phyloP scores from a whole-genome alignment of 78 protist genomes.

The Isochrysis galbana region DNA sequence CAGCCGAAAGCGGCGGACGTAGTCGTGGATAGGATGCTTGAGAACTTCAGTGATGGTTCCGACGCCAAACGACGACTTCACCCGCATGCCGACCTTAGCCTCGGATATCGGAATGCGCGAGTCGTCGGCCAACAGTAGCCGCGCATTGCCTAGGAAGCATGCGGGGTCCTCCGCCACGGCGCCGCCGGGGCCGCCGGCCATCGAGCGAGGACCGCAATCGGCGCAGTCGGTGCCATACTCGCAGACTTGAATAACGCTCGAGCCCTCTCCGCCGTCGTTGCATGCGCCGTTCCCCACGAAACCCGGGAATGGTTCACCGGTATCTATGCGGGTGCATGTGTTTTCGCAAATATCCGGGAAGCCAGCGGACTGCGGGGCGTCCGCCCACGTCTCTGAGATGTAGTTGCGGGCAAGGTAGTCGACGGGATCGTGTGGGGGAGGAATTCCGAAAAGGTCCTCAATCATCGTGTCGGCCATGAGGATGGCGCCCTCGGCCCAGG shows the following conservation, averaged over 20 bases:
- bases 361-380: background rate
- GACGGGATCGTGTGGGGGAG: background rate
- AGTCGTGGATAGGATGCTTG: background rate
- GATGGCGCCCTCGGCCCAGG: constrained; percentile 2
- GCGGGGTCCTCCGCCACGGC: background rate
- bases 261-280: background rate
- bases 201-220: background rate
- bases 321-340: background rate
- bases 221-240: background rate
- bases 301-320: no score
- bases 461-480: background rate
- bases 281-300: no score
- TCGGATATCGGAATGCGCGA: background rate
- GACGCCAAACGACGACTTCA: background rate
- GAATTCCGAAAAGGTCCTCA: background rate
- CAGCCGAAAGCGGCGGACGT: background rate
- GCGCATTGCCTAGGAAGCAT: background rate
- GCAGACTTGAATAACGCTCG: background rate
- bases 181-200: background rate
- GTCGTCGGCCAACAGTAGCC: background rate
- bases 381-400: background rate
- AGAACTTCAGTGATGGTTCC: background rate
- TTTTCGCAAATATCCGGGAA: background rate
- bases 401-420: background rate
- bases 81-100: background rate